phyloP scores from a whole-genome alignment of 2,329 filamentous ascomycete genomes.

The Fonsecaea nubica region DNA sequence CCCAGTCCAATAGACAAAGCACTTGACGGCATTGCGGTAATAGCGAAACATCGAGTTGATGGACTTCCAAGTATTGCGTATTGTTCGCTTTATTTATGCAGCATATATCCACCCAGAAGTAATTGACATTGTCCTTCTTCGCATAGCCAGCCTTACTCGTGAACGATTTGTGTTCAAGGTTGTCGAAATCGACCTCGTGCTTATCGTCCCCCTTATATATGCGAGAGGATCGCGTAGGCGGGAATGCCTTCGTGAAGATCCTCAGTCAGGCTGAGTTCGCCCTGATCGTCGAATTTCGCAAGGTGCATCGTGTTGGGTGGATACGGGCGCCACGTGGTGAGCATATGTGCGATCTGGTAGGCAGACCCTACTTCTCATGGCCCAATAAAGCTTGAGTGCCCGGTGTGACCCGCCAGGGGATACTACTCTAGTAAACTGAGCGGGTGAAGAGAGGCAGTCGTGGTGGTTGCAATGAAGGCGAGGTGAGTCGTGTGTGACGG shows the following conservation, averaged over 20 bases:
- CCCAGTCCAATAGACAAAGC: no score
- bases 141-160: neutral
- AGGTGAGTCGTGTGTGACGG: neutral
- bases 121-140: no score
- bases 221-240: conserved; percentile 15
- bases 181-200: neutral
- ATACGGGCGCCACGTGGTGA: conserved; percentile 1
- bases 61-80: no score
- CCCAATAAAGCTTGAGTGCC: neutral
- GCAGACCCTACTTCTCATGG: conserved; percentile 3
- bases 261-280: neutral
- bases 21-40: no score
- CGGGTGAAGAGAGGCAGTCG: conserved; percentile 6
- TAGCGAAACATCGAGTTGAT: no score
- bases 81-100: no score
- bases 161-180: neutral
- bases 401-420: conserved; percentile 4
- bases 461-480: conserved; percentile 7
- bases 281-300: neutral
- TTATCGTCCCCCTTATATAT: conserved; percentile 15
- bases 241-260: conserved; percentile 5
- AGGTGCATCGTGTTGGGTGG: neutral
- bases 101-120: no score
- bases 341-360: conserved; percentile 1
- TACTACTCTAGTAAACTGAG: neutral